A percentile compares a stretch with the other conserved stretches of the same genome.
phyloP scores from a whole-genome alignment of 768 basidiomycete species.

The Kwoniella mangroviensis region DNA sequence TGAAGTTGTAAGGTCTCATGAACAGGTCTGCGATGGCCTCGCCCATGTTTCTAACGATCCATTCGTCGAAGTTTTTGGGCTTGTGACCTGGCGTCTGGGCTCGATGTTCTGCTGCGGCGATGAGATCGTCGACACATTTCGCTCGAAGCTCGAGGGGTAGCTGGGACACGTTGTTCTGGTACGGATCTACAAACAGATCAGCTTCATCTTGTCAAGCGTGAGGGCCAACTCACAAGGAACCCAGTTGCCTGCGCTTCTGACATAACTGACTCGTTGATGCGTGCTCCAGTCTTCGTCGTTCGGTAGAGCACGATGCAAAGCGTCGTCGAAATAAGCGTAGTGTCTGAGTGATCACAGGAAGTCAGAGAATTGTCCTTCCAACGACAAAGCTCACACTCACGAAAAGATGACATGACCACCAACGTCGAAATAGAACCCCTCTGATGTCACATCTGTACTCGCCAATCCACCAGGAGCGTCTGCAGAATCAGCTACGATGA shows the following conservation, averaged over 20 bases:
- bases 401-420: conserved; percentile 60
- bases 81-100: conserved; percentile 46
- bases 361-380: not conserved
- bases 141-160: conserved; percentile 58
- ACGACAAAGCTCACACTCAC: conserved; percentile 29
- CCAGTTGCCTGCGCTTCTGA: conserved; percentile 55
- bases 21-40: conserved; percentile 58
- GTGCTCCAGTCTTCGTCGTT: conserved; percentile 58
- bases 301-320: conserved; percentile 57
- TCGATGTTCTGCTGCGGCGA: conserved; percentile 57
- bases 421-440: conserved; percentile 60
- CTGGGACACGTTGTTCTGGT: conserved; percentile 59
- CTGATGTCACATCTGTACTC: conserved; percentile 55
- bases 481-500: conserved; percentile 54
- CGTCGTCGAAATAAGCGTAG: conserved; percentile 59
- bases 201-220: not conserved
- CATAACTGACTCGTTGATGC: conserved; percentile 59
- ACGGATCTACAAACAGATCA: conserved; percentile 33
- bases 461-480: conserved; percentile 57
- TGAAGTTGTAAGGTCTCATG: conserved; percentile 60
- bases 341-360: conserved; percentile 36
- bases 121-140: conserved; percentile 58
- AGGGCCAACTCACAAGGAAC: conserved; percentile 56
- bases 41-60: conserved; percentile 59
- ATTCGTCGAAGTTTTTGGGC: conserved; percentile 59